Conservation (phyloP, 495 filamentous ascomycete species). For the Astrocystis sublimbata region DNA sequence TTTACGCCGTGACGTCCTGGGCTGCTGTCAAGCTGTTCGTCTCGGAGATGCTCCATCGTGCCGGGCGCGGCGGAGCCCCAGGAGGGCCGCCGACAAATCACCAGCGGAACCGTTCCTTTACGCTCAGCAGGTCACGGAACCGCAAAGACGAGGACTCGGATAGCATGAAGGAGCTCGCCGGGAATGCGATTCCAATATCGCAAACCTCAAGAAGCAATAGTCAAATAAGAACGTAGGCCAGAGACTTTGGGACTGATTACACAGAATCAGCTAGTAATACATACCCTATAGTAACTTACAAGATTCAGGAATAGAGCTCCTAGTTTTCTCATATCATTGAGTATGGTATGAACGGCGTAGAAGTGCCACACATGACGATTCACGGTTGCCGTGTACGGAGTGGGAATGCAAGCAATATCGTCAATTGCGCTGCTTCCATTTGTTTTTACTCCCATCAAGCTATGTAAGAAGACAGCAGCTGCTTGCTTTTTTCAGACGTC, state of each 20-base stretch:
- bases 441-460: too few relatives aligned
- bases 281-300: too few relatives aligned
- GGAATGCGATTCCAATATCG: constrained; percentile 12
- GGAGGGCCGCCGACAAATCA: constrained; percentile 20
- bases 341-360: too few relatives aligned
- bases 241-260: background rate
- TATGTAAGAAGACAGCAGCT: too few relatives aligned
- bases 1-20: constrained; percentile 71
- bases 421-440: too few relatives aligned
- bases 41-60: constrained; percentile 20
- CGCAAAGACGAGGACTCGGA: constrained; percentile 32
- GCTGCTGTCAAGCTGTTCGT: constrained; percentile 45
- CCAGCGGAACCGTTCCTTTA: constrained; percentile 23
- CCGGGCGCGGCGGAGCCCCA: constrained; percentile 20
- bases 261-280: too few relatives aligned
- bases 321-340: too few relatives aligned
- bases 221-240: background rate
- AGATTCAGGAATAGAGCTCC: too few relatives aligned
- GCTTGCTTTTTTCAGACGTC: too few relatives aligned
- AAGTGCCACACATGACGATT: too few relatives aligned
- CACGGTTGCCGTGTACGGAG: too few relatives aligned
- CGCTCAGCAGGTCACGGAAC: constrained; percentile 19
- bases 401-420: too few relatives aligned
- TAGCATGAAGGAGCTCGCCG: constrained; percentile 45
- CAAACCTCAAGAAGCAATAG: constrained; percentile 3